Percentiles rank a stretch among this genome's conserved stretches.
These are phyloP conservation scores for Pythium guiyangense DNA, from an alignment of 352 stramenopile species.

Conservation along the genomic window DNA sequence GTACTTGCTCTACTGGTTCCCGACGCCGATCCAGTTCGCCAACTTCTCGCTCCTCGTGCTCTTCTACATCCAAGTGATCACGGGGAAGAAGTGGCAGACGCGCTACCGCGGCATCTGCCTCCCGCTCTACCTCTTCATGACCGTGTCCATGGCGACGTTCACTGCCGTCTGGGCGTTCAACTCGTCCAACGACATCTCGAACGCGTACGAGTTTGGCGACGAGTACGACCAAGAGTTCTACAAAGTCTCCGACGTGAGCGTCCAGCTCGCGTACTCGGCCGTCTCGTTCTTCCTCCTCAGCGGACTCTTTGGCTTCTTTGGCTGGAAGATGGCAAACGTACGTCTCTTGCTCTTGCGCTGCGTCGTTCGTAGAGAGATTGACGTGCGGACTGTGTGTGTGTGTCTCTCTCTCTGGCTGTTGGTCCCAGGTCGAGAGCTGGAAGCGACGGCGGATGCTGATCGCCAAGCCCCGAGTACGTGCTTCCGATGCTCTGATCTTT, in stretches of 20 bases:
- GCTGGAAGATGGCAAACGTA: constrained; percentile 85
- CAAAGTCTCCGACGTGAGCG: constrained; percentile 66
- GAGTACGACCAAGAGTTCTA: constrained; percentile 85
- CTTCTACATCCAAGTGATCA: constrained; percentile 88
- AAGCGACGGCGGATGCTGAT: constrained; percentile 70
- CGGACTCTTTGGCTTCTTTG: constrained; percentile 79
- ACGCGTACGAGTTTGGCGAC: constrained; percentile 56
- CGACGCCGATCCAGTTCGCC: constrained; percentile 85
- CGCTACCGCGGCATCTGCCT: constrained; percentile 79
- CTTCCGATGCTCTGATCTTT: too few relatives aligned
- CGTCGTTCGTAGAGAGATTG: neutral
- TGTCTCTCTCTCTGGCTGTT: neutral
- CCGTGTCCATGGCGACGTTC: constrained; percentile 80
- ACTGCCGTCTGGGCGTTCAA: constrained; percentile 84
- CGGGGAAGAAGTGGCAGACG: constrained; percentile 62
- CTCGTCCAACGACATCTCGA: constrained; percentile 78
- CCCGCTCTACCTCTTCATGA: constrained; percentile 77
- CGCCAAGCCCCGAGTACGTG: constrained; percentile 60
- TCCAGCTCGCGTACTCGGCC: constrained; percentile 81
- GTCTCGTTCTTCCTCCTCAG: constrained; percentile 78
- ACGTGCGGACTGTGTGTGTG: too few relatives aligned
- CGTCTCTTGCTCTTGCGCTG: constrained; percentile 5
- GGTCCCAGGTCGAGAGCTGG: constrained; percentile 58
- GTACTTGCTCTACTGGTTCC: constrained; percentile 85
- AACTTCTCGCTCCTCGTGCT: constrained; percentile 87